Evolutionary conservation across 371 early-diverging fungal species (phyloP).

Genomic region (Cokeromyces recurvatus): DNA sequence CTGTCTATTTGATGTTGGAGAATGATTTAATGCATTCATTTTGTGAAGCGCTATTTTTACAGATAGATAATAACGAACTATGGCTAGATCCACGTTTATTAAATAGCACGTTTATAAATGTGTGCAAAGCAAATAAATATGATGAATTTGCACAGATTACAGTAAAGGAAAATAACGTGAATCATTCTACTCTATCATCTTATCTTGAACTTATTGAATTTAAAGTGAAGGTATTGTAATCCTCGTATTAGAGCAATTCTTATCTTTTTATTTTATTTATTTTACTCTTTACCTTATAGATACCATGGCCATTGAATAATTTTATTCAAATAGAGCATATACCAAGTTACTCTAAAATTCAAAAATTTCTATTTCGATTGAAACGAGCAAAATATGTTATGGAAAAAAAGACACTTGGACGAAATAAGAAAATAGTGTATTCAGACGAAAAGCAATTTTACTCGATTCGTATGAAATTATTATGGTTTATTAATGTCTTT

Average conservation of each 20-base stretch:
- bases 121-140: slow-evolving; percentile 14
- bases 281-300: too few relatives aligned
- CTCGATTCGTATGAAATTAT: slow-evolving; percentile 35
- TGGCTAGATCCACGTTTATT: slow-evolving; percentile 32
- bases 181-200: too few relatives aligned
- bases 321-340: slow-evolving; percentile 27
- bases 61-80: slow-evolving; percentile 30
- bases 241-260: too few relatives aligned
- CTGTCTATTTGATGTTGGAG: slow-evolving; percentile 40
- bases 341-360: slow-evolving; percentile 29
- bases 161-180: too few relatives aligned
- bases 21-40: slow-evolving; percentile 41
- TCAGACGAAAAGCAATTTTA: slow-evolving; percentile 18
- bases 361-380: slow-evolving; percentile 29
- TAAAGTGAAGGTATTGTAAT: slow-evolving; percentile 32
- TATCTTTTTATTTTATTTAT: too few relatives aligned
- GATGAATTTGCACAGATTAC: slow-evolving; percentile 15
- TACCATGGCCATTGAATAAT: slow-evolving; percentile 47
- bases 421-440: slow-evolving; percentile 6
- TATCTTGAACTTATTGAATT: slow-evolving; percentile 27
- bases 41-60: slow-evolving; percentile 27
- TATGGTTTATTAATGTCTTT: slow-evolving; percentile 49
- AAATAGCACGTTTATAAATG: slow-evolving; percentile 29
- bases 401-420: slow-evolving; percentile 35
- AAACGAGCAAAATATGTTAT: slow-evolving; percentile 46